A percentile compares a stretch with the other conserved stretches of the same genome.
These are phyloP conservation scores for Arthroderma sp. DNA, from an alignment of 2,329 filamentous ascomycete species.

Conservation along the genomic window DNA sequence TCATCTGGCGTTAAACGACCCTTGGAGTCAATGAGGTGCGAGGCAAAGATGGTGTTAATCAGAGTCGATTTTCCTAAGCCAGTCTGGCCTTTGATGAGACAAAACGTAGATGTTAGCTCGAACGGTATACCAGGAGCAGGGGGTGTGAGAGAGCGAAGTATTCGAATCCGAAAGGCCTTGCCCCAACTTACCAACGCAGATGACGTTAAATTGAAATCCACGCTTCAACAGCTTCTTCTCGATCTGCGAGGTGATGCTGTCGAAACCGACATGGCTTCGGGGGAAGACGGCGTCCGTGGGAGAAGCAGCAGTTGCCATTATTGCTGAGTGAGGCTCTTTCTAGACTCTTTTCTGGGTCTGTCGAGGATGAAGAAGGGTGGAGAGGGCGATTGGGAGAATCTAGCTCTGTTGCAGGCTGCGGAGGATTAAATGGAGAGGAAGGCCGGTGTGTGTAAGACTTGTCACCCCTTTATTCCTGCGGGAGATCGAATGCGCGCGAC, in stretches of 20 bases:
- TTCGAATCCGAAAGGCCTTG: too few relatives aligned
- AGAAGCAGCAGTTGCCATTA: conserved; percentile 12
- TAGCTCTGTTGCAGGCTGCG: not conserved
- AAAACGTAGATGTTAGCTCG: not conserved
- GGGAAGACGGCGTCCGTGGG: conserved; percentile 52
- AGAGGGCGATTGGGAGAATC: not conserved
- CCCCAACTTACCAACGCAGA: conserved; percentile 93
- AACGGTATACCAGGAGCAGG: not conserved
- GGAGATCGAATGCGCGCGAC: not conserved
- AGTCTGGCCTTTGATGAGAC: conserved; percentile 64
- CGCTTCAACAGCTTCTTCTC: conserved; percentile 99
- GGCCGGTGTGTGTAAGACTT: not conserved
- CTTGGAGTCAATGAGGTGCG: conserved; percentile 98
- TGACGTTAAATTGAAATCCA: conserved; percentile 99
- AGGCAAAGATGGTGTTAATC: conserved; percentile 99
- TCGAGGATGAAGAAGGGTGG: too few relatives aligned
- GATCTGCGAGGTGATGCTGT: conserved; percentile 99
- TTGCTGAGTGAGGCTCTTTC: not conserved
- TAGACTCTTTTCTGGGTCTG: too few relatives aligned
- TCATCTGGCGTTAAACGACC: conserved; percentile 86
- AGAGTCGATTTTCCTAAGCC: conserved; percentile 97
- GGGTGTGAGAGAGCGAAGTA: too few relatives aligned
- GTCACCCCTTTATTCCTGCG: not conserved
- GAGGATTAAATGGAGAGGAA: not conserved
- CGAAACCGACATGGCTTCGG: conserved; percentile 98